Evolutionary conservation across 768 basidiomycete species (phyloP).

Genomic region (Lactifluus rugatus): DNA sequence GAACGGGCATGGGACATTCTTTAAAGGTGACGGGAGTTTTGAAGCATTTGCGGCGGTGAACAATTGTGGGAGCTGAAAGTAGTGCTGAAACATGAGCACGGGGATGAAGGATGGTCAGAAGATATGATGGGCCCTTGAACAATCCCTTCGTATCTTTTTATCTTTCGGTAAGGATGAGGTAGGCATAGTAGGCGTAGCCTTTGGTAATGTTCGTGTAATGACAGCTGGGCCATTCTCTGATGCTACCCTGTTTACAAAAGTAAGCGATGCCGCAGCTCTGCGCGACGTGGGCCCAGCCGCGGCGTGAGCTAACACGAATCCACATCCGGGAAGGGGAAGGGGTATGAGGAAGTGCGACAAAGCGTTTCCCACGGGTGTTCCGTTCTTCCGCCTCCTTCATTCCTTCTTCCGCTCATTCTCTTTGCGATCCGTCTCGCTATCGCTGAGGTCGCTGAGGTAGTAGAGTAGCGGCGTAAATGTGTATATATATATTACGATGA

Average conservation of each 20-base stretch:
- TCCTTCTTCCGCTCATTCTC: slow-evolving; percentile 96
- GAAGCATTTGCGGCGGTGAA: slow-evolving; percentile 62
- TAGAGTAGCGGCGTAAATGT: slow-evolving; percentile 81
- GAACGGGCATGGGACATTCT: slow-evolving; percentile 32
- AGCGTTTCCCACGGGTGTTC: slow-evolving; percentile 71
- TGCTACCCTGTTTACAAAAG: slow-evolving; percentile 88
- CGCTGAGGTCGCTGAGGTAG: slow-evolving; percentile 77
- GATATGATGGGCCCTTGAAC: slow-evolving; percentile 62
- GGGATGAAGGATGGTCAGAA: slow-evolving; percentile 43
- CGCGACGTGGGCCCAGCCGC: slow-evolving; percentile 61
- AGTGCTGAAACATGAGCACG: slow-evolving; percentile 52
- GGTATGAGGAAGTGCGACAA: slow-evolving; percentile 83
- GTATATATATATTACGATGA: slow-evolving; percentile 29
- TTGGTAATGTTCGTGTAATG: slow-evolving; percentile 34
- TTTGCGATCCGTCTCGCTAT: slow-evolving; percentile 78
- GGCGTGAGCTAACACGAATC: slow-evolving; percentile 58
- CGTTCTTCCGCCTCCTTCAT: slow-evolving; percentile 75
- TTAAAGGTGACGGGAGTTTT: slow-evolving; percentile 47
- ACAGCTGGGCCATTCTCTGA: slow-evolving; percentile 74
- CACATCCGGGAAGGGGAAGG: slow-evolving; percentile 77
- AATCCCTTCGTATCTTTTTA: slow-evolving; percentile 59
- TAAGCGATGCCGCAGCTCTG: slow-evolving; percentile 74
- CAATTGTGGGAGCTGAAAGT: slow-evolving; percentile 48
- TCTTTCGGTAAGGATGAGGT: slow-evolving; percentile 42
- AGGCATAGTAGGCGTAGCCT: slow-evolving; percentile 30